Conservation (phyloP, 352 stramenopile genomes). For the Pelagophyceae sp. region DNA sequence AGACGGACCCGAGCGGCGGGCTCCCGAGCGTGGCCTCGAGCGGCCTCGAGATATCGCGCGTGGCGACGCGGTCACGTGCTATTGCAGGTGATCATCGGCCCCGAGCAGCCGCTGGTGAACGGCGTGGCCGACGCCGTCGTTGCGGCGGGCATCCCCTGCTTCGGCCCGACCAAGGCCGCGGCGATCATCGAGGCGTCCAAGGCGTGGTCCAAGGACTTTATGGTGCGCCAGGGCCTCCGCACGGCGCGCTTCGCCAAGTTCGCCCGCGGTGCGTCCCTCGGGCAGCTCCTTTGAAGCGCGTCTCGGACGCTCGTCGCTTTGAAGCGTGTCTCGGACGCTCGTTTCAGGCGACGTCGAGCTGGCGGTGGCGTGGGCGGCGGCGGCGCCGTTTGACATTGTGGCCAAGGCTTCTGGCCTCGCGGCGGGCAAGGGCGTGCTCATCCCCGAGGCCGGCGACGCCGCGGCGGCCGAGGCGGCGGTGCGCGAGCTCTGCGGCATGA, state of each 20-base stretch:
- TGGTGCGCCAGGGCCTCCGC: slow-evolving; percentile 89
- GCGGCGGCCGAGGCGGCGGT: slow-evolving; percentile 69
- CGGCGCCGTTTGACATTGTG: slow-evolving; percentile 66
- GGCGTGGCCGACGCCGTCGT: slow-evolving; percentile 88
- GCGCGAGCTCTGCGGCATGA: slow-evolving; percentile 87
- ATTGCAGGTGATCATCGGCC: slow-evolving; percentile 83
- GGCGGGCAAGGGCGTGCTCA: slow-evolving; percentile 95
- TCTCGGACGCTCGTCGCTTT: too few species aligned
- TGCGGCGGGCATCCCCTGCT: slow-evolving; percentile 75
- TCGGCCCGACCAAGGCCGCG: slow-evolving; percentile 86
- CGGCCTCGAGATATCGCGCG: too few species aligned
- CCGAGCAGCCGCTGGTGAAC: slow-evolving; percentile 89
- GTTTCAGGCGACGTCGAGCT: slow-evolving; percentile 70
- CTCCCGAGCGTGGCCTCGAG: too few species aligned
- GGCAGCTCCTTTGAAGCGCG: too few species aligned
- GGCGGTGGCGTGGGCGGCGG: slow-evolving; percentile 27
- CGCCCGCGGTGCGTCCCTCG: too few species aligned
- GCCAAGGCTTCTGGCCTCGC: slow-evolving; percentile 98
- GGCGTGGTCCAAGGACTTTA: slow-evolving; percentile 97
- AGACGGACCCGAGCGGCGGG: too few species aligned
- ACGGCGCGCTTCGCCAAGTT: slow-evolving; percentile 96
- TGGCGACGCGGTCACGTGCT: slow-evolving; percentile 39
- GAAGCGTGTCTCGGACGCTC: too few species aligned
- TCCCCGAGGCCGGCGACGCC: slow-evolving; percentile 84
- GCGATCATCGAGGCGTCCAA: slow-evolving; percentile 96